Evolutionary conservation across 2,329 filamentous ascomycete genomes (phyloP), one percentile per base, ranked within the genome.

Genomic region (Neonectria sp.): DNA sequence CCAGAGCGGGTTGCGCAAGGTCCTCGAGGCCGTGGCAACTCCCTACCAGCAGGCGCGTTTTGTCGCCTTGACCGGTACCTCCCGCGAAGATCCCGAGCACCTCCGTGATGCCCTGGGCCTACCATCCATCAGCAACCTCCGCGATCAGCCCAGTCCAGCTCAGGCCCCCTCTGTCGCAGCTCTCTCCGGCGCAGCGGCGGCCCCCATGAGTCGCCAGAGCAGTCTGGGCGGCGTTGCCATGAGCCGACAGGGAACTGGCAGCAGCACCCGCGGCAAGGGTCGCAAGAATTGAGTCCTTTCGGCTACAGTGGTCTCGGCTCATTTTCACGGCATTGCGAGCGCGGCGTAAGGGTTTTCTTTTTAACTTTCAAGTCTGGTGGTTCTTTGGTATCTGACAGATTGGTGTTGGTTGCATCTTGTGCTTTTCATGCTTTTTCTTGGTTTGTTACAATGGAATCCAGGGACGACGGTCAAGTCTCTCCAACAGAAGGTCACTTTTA

Each of bases 201-300:
- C 81, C 15, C 83, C 87, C 1, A 89, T 89, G 85, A 89, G 86
- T 72, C 84, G 86, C 43, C 86, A 87, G 76, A 88, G 85, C 78
- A 88, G 86, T 60, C 80, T 85, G 4, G 86, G 86, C 27, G 88
- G 87, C 48, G 84, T 85, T 35, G 81, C 86, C 13, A 89, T 89
- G 87, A 89, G 86, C 70, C 82, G 88, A 25, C 85, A 87, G 73
- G 85, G 85, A 33, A 86, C 84, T 56, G 80, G 82, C 27, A 82
- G 84, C 51, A 88, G 86, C 68, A 84, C 83, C 25, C 82, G 86
- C 58, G 86, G 86, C 55, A 84, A 83, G 75, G 77, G 80, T 57
- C 79, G 82, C 58, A 81, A 82, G 73, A 78, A 75, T 58, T 80
- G 57, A 75, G 65, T 48, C 15, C 3, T 27, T 46, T 27, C 48